Evolutionary conservation across 768 basidiomycete species (phyloP).

Genomic region (Strobilomyces echinocephalus): DNA sequence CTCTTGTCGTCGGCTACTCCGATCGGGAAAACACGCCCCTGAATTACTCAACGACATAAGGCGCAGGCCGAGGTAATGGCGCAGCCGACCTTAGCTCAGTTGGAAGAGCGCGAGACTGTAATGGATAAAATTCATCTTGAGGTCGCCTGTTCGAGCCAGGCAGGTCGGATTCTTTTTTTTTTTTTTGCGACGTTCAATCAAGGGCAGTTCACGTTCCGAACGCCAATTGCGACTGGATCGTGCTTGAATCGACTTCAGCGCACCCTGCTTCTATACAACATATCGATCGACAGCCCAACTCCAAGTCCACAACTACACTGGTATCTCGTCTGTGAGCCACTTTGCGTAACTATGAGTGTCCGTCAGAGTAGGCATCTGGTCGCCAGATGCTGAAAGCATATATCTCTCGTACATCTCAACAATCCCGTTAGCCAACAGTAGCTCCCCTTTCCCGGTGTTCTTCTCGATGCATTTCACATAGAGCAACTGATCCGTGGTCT

Average conservation of each 20-base stretch:
- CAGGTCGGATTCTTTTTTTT: slow-evolving; percentile 39
- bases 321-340: slow-evolving; percentile 18
- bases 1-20: too few relatives aligned
- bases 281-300: neutral
- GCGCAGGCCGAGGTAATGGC: fast-evolving
- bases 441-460: slow-evolving; percentile 19
- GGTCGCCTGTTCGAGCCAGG: slow-evolving; percentile 63
- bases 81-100: slow-evolving; percentile 35
- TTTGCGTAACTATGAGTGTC: slow-evolving; percentile 17
- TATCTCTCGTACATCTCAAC: slow-evolving; percentile 20
- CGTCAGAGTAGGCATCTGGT: neutral
- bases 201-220: too few relatives aligned
- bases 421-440: slow-evolving; percentile 6
- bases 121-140: slow-evolving; percentile 39
- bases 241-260: too few relatives aligned
- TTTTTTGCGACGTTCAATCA: neutral
- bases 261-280: neutral
- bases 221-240: too few relatives aligned
- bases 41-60: neutral
- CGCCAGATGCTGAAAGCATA: slow-evolving; percentile 11
- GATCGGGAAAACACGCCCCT: neutral
- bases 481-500: slow-evolving; percentile 53
- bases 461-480: slow-evolving; percentile 51
- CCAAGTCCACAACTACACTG: neutral
- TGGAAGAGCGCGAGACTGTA: slow-evolving; percentile 51